Evolutionary conservation across 75 land plant genomes (phyloP).

Genomic region (Ceratopteris richardii): DNA sequence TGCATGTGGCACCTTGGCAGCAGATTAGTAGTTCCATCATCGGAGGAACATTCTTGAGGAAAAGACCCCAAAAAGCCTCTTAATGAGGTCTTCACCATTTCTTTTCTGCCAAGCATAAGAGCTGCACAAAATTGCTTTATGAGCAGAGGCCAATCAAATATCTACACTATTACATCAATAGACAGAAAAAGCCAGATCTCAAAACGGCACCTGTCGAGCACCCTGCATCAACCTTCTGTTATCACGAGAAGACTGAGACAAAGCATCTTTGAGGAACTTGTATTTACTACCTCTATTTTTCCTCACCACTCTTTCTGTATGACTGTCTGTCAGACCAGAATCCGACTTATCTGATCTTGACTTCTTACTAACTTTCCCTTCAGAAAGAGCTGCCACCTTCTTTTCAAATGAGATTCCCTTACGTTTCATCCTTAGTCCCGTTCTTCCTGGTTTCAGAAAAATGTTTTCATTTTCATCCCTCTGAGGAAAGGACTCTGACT

Average conservation of each 20-base stretch:
- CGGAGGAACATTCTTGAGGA: too few species aligned
- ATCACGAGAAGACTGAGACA: slow-evolving; percentile 1
- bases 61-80: too few species aligned
- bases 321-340: not conserved
- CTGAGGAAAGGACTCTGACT: not conserved
- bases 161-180: not conserved
- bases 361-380: not conserved
- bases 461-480: not conserved
- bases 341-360: not conserved
- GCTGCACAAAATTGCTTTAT: slow-evolving; percentile 2
- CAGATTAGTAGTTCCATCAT: too few species aligned
- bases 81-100: slow-evolving; percentile 1
- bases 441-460: not conserved
- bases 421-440: slow-evolving; percentile 6
- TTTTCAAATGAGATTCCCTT: not conserved
- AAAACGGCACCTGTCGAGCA: slow-evolving; percentile 1
- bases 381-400: not conserved
- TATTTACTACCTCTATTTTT: not conserved
- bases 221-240: slow-evolving; percentile 1
- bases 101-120: slow-evolving; percentile 10
- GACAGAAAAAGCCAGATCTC: not conserved
- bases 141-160: not conserved
- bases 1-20: too few species aligned
- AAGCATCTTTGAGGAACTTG: not conserved
- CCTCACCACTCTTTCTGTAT: not conserved